These are phyloP conservation scores for Penicillium italicum DNA, from an alignment of 2,329 filamentous ascomycete genomes.

Conservation along the genomic window DNA sequence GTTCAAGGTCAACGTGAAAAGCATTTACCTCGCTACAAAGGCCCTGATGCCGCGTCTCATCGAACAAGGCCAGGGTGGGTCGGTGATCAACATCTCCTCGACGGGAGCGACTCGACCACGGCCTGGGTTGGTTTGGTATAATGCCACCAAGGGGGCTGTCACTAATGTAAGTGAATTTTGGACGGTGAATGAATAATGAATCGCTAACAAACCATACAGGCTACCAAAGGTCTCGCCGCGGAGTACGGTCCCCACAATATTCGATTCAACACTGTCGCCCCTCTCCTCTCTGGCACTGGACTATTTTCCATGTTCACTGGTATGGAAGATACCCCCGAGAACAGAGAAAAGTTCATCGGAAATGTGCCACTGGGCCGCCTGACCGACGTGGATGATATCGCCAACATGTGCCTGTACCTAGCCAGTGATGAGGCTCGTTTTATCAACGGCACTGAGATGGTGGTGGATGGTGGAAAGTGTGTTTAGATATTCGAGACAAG, in stretches of 20 bases:
- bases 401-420: conserved; percentile 66
- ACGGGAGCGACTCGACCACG: conserved; percentile 43
- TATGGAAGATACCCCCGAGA: conserved; percentile 45
- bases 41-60: conserved; percentile 37
- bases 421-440: conserved; percentile 69
- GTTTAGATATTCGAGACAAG: conserved; percentile 21
- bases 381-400: conserved; percentile 58
- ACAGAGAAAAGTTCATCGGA: conserved; percentile 43
- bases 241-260: conserved; percentile 71
- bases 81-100: conserved; percentile 46
- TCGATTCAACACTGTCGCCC: conserved; percentile 68
- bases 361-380: conserved; percentile 45
- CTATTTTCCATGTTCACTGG: conserved; percentile 51
- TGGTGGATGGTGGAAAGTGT: conserved; percentile 57
- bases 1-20: conserved; percentile 46
- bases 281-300: conserved; percentile 63
- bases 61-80: conserved; percentile 40
- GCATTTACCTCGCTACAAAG: conserved; percentile 38
- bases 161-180: conserved; percentile 35
- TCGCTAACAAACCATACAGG: conserved; percentile 34
- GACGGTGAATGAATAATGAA: not conserved
- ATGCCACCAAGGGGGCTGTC: conserved; percentile 45
- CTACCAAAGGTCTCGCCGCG: conserved; percentile 64
- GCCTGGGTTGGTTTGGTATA: conserved; percentile 47
- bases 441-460: conserved; percentile 68